Conservation (phyloP, 2,329 filamentous ascomycete genomes). For the Beauveria brongniartii region DNA sequence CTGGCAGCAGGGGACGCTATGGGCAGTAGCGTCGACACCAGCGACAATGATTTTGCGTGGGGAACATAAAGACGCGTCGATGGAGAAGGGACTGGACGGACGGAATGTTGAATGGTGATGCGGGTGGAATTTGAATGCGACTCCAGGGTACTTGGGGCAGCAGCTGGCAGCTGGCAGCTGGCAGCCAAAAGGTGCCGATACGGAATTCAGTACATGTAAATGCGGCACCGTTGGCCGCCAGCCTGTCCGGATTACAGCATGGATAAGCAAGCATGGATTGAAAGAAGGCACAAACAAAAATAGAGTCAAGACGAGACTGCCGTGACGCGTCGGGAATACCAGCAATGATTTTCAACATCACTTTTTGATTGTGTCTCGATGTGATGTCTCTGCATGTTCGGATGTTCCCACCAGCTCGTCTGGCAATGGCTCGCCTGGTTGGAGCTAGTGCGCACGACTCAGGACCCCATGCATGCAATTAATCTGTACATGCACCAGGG, state of each 20-base stretch:
- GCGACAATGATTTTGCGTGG: not conserved
- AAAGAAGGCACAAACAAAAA: too few species aligned
- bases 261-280: too few species aligned
- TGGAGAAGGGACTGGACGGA: not conserved
- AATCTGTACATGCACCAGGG: not conserved
- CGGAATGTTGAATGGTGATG: too few species aligned
- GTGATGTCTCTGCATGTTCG: not conserved
- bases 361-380: not conserved
- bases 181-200: too few species aligned
- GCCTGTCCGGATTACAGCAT: too few species aligned
- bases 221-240: too few species aligned
- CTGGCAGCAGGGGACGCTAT: not conserved
- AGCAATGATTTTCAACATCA: too few species aligned
- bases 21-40: not conserved
- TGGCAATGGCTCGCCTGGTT: not conserved
- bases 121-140: not conserved
- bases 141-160: too few species aligned
- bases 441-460: not conserved
- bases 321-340: too few species aligned
- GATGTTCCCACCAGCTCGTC: not conserved
- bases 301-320: too few species aligned
- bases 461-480: not conserved
- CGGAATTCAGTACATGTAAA: too few species aligned
- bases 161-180: too few species aligned
- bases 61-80: not conserved